Base-by-base conservation (phyloP, 345 rosid genomes). In the Lepidium sativum region DNA sequence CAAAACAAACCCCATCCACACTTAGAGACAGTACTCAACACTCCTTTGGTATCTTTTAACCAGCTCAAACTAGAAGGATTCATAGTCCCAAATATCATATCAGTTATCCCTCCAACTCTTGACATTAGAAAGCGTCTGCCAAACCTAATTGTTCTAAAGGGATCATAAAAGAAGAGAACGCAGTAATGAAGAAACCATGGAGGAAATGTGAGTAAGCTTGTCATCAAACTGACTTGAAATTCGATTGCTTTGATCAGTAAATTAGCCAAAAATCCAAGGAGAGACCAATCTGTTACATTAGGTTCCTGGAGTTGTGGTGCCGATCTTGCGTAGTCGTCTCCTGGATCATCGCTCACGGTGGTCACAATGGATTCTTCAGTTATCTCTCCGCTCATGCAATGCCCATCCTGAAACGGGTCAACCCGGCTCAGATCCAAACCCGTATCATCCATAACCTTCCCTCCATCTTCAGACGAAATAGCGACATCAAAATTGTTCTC, bases 1-100 rank as follows among this genome's bases (percentile, higher is more conserved):
- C 88, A 84, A 42, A 87, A 73, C 65, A 82, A 55, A 11, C 92
- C 96, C 86, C 87, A 83, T 0, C 86, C 96, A 1, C 78, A 81
- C 60, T 77, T 78, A 57, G 74, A 51, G 20, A 74, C 47, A 9
- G 81, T 55, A 11, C 67, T 78, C 83, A 82, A 45, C 15, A 78
- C 37, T 3, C 76, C 55, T 56, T 80, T 74, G 1, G 79, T 73
- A 38, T 88, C 87, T 72, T 78, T 79, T 0, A 84, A 72, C 82
- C 85, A 75, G 17, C 68, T 79, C 40, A 34, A 13, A 16, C 78
- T 14, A 60, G 65, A 49, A 0, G 83, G 79, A 70, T 72, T 69
- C 59, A 72, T 35, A 55, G 7, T 34, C 21, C 68, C 81, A 35
- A 54, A 69, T 32, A 73, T 17, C 42, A 56, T 39, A 60, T 78